Conservation (phyloP, 805 yeast genomes). For the Naumovozyma castellii region DNA sequence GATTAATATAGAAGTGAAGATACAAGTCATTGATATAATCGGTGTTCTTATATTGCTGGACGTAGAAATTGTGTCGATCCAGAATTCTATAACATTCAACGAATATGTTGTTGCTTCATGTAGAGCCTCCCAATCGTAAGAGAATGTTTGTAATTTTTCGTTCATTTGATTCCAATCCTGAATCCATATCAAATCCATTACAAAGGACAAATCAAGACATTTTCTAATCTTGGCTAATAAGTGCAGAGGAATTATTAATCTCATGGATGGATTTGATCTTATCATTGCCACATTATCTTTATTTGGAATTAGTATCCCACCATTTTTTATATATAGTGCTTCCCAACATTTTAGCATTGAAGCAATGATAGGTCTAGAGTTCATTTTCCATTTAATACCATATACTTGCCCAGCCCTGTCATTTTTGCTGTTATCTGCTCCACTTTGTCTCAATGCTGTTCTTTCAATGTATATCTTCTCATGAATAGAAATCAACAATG, state of each 20-base stretch:
- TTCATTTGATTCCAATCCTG: slow-evolving; percentile 67
- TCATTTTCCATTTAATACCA: slow-evolving; percentile 58
- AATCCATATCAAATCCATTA: slow-evolving; percentile 48
- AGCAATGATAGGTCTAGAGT: slow-evolving; percentile 49
- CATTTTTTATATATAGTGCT: slow-evolving; percentile 46
- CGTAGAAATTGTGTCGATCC: slow-evolving; percentile 65
- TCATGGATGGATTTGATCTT: slow-evolving; percentile 46
- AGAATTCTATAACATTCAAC: slow-evolving; percentile 50
- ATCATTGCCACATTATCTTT: slow-evolving; percentile 32
- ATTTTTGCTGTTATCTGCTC: slow-evolving; percentile 20
- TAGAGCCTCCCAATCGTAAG: slow-evolving; percentile 50
- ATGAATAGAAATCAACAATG: slow-evolving; percentile 55
- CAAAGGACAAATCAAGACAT: slow-evolving; percentile 50
- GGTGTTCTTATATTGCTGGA: slow-evolving; percentile 57
- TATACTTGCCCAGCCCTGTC: slow-evolving; percentile 32
- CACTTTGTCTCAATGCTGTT: slow-evolving; percentile 15
- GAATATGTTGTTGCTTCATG: slow-evolving; percentile 53
- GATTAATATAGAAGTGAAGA: slow-evolving; percentile 45
- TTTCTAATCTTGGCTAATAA: slow-evolving; percentile 60
- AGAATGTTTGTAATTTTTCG: slow-evolving; percentile 35
- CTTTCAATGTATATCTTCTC: slow-evolving; percentile 52
- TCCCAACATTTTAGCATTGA: slow-evolving; percentile 61
- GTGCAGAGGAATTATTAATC: slow-evolving; percentile 56
- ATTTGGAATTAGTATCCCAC: slow-evolving; percentile 50
- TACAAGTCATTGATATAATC: slow-evolving; percentile 62